Evolutionary conservation across 2,329 filamentous ascomycete genomes (phyloP).

Genomic region (Ophiobolus disseminans): DNA sequence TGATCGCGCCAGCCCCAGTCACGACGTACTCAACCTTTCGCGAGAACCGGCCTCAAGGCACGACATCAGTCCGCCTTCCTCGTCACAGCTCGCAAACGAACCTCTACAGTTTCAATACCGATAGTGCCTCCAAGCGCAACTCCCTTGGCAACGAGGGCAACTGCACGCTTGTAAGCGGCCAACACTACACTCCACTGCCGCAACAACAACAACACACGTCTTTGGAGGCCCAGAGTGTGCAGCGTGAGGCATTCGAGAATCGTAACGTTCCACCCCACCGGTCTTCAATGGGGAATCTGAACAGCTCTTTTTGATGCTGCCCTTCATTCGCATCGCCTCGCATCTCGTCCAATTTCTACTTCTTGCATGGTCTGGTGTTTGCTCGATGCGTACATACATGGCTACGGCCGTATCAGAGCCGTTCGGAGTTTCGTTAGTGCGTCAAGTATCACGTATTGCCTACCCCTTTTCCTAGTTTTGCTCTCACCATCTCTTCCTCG

Average conservation of each 20-base stretch:
- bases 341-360: slow-evolving; percentile 1
- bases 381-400: neutral
- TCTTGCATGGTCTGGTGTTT: neutral
- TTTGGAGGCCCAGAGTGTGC: slow-evolving; percentile 3
- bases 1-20: slow-evolving; percentile 23
- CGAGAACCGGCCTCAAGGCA: slow-evolving; percentile 21
- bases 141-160: slow-evolving; percentile 29
- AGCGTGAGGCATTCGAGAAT: slow-evolving; percentile 8
- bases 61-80: slow-evolving; percentile 22
- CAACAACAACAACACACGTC: slow-evolving; percentile 28
- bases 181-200: slow-evolving; percentile 40
- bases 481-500: no score
- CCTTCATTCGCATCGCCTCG: neutral
- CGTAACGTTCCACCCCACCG: slow-evolving; percentile 12
- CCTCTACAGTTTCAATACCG: slow-evolving; percentile 51
- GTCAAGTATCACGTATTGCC: neutral
- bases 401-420: neutral
- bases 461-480: neutral
- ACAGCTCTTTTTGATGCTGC: slow-evolving; percentile 16
- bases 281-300: slow-evolving; percentile 23
- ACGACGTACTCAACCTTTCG: slow-evolving; percentile 36
- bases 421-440: neutral
- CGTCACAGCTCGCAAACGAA: slow-evolving; percentile 44
- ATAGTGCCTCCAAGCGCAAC: slow-evolving; percentile 39
- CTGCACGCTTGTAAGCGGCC: slow-evolving; percentile 50